Evolutionary conservation across 805 yeast species (phyloP).

Genomic region (Cyberlindnera saturnus): DNA sequence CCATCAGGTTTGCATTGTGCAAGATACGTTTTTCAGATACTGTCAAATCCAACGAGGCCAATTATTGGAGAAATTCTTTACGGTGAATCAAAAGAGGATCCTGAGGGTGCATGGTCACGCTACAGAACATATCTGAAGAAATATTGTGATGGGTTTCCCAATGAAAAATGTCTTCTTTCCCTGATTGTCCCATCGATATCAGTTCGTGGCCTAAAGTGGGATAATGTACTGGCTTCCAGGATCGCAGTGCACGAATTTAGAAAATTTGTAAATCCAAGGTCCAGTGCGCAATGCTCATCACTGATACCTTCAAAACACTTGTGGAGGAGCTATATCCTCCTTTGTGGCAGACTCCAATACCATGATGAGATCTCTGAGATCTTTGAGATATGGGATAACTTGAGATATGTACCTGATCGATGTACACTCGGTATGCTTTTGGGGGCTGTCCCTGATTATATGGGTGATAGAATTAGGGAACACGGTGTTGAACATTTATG

Average conservation of each 20-base stretch:
- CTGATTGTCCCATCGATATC: conserved; percentile 44
- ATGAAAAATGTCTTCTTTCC: conserved; percentile 31
- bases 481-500: conserved; percentile 24
- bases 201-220: conserved; percentile 37
- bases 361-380: conserved; percentile 43
- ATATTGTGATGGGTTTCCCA: conserved; percentile 23
- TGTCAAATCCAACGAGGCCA: conserved; percentile 12
- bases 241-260: conserved; percentile 55
- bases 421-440: conserved; percentile 36
- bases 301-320: conserved; percentile 40
- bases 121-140: conserved; percentile 18
- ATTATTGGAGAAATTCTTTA: conserved; percentile 17
- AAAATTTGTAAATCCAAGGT: conserved; percentile 27
- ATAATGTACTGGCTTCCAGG: conserved; percentile 47
- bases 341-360: conserved; percentile 43
- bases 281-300: conserved; percentile 18
- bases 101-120: conserved; percentile 24
- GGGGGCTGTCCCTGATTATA: conserved; percentile 15
- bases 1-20: conserved; percentile 15
- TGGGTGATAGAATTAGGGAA: conserved; percentile 31
- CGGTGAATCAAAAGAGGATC: conserved; percentile 29
- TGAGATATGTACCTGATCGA: conserved; percentile 37
- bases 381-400: conserved; percentile 48
- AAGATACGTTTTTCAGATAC: conserved; percentile 15
- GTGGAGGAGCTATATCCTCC: conserved; percentile 47